Percentiles rank a stretch among this genome's conserved stretches.
Evolutionary conservation across 2,329 filamentous ascomycete species (phyloP).

Genomic region (Fusarium mexicanum): DNA sequence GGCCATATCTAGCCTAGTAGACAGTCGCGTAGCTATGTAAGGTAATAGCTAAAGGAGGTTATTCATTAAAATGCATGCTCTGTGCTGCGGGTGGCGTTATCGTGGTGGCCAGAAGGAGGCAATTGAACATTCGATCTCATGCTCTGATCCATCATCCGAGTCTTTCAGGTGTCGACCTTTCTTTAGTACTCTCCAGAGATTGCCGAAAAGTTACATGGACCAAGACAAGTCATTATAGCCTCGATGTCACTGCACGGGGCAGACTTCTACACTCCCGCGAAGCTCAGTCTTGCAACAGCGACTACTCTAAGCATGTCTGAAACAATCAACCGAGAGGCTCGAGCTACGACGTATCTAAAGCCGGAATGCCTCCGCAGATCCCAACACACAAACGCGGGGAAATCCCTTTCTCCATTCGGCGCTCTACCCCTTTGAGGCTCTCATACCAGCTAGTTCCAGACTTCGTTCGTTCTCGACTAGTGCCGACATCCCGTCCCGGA

Average conservation of each 20-base stretch:
- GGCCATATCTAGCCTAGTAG: not conserved
- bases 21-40: too few species aligned
- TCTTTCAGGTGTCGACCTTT: accelerated
- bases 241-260: accelerated
- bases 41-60: too few species aligned
- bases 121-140: not conserved
- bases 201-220: accelerated
- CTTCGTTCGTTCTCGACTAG: not conserved
- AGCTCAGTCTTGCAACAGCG: accelerated
- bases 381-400: not conserved
- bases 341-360: not conserved
- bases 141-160: too few species aligned
- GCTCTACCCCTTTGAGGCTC: not conserved
- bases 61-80: not conserved
- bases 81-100: not conserved
- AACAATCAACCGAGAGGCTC: not conserved
- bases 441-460: not conserved
- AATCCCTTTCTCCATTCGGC: not conserved
- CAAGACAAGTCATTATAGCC: accelerated
- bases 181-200: too few species aligned
- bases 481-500: not conserved
- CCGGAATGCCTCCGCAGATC: not conserved
- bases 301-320: not conserved
- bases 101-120: not conserved
- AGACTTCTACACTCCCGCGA: not conserved